Evolutionary conservation across 495 filamentous ascomycete genomes (phyloP).

Genomic region (Mycothermus thermophilus): DNA sequence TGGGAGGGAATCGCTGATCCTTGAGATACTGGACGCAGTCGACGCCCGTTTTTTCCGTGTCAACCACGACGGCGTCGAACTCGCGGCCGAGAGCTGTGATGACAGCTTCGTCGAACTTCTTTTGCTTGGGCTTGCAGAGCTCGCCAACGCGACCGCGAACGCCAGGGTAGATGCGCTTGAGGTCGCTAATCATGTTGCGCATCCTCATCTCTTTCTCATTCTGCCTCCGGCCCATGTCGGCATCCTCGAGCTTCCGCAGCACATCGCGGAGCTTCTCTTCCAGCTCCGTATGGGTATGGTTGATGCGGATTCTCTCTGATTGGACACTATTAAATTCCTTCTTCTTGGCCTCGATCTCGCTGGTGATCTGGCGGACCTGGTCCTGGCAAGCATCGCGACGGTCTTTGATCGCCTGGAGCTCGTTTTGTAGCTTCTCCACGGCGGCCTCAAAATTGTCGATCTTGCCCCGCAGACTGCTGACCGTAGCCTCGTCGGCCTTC

Average conservation of each 20-base stretch:
- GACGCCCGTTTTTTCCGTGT: constrained; percentile 84
- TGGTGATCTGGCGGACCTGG: constrained; percentile 48
- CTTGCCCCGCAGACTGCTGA: constrained; percentile 73
- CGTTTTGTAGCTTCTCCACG: constrained; percentile 55
- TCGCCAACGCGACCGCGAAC: constrained; percentile 84
- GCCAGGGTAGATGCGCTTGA: constrained; percentile 85
- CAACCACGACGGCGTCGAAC: constrained; percentile 90
- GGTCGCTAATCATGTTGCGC: constrained; percentile 63
- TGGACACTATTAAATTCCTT: constrained; percentile 73
- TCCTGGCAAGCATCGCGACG: constrained; percentile 46
- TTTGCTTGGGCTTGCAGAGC: constrained; percentile 89
- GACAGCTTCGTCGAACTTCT: constrained; percentile 86
- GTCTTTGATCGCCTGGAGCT: constrained; percentile 54
- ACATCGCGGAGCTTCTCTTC: constrained; percentile 83
- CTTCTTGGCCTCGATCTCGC: constrained; percentile 79
- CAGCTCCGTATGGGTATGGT: constrained; percentile 69
- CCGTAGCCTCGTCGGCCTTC: constrained; percentile 79
- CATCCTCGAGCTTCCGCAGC: constrained; percentile 62
- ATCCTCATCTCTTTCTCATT: constrained; percentile 63
- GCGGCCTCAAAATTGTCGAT: constrained; percentile 65
- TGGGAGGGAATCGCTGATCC: constrained; percentile 69
- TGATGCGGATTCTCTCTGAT: constrained; percentile 67
- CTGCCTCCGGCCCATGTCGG: constrained; percentile 69
- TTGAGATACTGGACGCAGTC: constrained; percentile 91
- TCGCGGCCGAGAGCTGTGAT: constrained; percentile 84